Evolutionary conservation across 208 protist genomes (phyloP).

Genomic region (Acanthamoeba lenticulata): DNA sequence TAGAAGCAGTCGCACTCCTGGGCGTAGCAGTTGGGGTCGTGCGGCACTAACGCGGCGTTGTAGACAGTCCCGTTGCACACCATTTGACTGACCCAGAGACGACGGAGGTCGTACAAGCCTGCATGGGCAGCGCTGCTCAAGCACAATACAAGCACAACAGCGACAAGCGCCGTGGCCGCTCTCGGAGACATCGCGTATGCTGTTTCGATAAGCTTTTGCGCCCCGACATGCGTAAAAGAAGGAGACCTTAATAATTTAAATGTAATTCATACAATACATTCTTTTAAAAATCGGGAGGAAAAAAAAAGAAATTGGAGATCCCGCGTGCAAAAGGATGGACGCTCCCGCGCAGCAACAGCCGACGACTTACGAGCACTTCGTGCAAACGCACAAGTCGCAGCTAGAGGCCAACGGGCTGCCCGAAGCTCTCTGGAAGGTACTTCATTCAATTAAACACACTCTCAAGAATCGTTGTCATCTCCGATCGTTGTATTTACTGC

Average conservation of each 20-base stretch:
- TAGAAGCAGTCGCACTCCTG: neutral
- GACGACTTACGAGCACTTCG: constrained; percentile 15
- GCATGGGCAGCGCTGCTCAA: neutral
- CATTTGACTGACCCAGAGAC: neutral
- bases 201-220: no score
- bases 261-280: no score
- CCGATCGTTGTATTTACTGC: neutral
- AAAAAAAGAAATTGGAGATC: neutral
- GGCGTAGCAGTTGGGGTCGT: neutral
- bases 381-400: neutral
- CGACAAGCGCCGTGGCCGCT: neutral
- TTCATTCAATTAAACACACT: neutral
- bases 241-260: no score
- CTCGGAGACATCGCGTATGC: neutral
- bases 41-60: neutral
- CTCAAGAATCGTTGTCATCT: neutral
- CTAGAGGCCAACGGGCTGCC: neutral
- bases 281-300: no score
- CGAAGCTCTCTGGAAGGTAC: constrained; percentile 12
- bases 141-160: neutral
- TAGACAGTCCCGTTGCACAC: neutral
- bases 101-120: neutral
- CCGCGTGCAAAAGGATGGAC: neutral
- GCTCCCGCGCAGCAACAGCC: neutral
- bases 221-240: no score